Percentiles rank a stretch among this genome's conserved stretches.
Conservation (phyloP, 257 asterid genomes). For the Solanum verrucosum region DNA sequence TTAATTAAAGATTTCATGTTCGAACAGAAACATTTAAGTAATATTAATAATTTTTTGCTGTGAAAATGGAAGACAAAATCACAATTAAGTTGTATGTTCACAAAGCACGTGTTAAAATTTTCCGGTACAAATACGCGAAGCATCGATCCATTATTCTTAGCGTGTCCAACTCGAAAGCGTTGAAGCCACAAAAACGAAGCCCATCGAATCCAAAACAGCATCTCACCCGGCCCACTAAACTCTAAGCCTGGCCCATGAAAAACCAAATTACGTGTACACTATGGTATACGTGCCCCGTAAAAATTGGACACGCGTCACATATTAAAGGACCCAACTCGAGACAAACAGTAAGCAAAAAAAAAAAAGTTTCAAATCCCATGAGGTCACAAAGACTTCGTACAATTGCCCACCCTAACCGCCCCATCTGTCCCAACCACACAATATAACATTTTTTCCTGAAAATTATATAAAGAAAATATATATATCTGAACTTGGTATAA, state of each 20-base stretch:
- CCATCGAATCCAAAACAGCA: not conserved
- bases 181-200: not conserved
- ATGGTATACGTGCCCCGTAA: constrained; percentile 6
- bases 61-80: not conserved
- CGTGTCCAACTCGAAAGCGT: not conserved
- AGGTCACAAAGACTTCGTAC: not conserved
- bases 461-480: no score
- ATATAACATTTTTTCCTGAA: not conserved
- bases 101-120: not conserved
- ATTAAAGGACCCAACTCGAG: constrained; percentile 20
- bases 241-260: not conserved
- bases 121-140: not conserved
- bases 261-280: constrained; percentile 8
- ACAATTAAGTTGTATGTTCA: not conserved
- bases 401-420: constrained; percentile 27
- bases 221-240: not conserved
- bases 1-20: not conserved
- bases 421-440: constrained; percentile 53
- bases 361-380: not conserved
- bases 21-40: not conserved
- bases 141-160: not conserved
- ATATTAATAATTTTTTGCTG: not conserved
- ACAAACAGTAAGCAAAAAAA: not conserved
- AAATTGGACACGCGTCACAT: constrained; percentile 25
- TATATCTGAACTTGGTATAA: no score